phyloP scores from a whole-genome alignment of 1,284 basidiomycete species.

The Pseudozyma hubeiensis region DNA sequence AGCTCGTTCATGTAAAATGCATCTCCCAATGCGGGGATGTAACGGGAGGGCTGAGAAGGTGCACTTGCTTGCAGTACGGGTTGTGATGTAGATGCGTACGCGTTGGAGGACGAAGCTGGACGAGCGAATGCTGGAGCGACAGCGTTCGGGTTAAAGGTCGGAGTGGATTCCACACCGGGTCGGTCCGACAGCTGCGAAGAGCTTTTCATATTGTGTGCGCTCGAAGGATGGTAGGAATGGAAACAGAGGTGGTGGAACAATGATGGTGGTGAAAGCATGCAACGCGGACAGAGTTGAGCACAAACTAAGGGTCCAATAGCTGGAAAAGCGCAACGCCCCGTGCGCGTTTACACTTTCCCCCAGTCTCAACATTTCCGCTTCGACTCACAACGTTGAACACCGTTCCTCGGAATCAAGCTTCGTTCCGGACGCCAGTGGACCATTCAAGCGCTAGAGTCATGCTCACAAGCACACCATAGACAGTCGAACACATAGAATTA shows the following conservation, averaged over 20 bases:
- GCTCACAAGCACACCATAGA: too few relatives aligned
- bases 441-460: too few relatives aligned
- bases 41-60: background rate
- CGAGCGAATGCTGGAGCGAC: slow-evolving; percentile 20
- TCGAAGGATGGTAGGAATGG: too few relatives aligned
- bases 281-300: too few relatives aligned
- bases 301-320: background rate
- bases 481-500: slow-evolving; percentile 1
- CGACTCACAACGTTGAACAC: too few relatives aligned
- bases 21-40: slow-evolving; percentile 13
- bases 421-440: too few relatives aligned
- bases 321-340: too few relatives aligned
- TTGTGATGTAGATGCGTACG: background rate
- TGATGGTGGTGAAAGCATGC: background rate
- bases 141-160: slow-evolving; percentile 15
- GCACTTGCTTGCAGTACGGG: background rate
- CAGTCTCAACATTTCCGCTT: too few relatives aligned
- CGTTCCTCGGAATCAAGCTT: too few relatives aligned
- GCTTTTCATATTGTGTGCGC: too few relatives aligned
- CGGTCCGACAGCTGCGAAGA: background rate
- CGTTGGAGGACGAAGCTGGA: background rate
- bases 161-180: background rate
- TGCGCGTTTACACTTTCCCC: too few relatives aligned
- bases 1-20: slow-evolving; percentile 31
- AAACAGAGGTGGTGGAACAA: background rate